phyloP scores from a whole-genome alignment of 2,329 filamentous ascomycete species.

The Anthostomella pinea region DNA sequence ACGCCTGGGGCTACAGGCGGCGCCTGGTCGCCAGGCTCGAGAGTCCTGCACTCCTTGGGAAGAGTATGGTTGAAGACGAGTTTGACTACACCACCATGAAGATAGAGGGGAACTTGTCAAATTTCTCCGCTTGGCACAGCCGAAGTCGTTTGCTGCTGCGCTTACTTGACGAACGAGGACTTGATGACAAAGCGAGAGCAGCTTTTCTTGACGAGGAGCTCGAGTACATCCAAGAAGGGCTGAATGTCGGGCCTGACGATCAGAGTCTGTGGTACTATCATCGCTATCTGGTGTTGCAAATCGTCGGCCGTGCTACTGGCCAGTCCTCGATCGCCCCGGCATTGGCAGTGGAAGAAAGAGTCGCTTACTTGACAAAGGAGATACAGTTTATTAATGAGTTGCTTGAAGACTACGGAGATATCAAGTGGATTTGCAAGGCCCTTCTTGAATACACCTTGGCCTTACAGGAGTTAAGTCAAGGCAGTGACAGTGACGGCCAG shows the following conservation, averaged over 20 bases:
- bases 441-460: conserved; percentile 70
- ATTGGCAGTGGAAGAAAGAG: conserved; percentile 59
- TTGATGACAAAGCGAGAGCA: conserved; percentile 60
- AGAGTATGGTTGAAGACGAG: conserved; percentile 72
- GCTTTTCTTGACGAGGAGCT: conserved; percentile 77
- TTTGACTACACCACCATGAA: conserved; percentile 89
- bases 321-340: conserved; percentile 61
- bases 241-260: conserved; percentile 89
- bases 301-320: conserved; percentile 48
- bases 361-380: conserved; percentile 65
- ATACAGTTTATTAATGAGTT: conserved; percentile 70
- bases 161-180: conserved; percentile 67
- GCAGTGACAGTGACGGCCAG: conserved; percentile 39
- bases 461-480: conserved; percentile 52
- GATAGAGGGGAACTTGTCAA: conserved; percentile 81
- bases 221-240: conserved; percentile 67
- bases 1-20: conserved; percentile 91
- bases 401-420: conserved; percentile 54
- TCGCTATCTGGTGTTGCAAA: conserved; percentile 75
- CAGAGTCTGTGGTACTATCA: conserved; percentile 98
- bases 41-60: conserved; percentile 46
- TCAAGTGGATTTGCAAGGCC: conserved; percentile 83
- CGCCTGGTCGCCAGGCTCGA: conserved; percentile 76
- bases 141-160: conserved; percentile 79
- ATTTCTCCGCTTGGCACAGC: conserved; percentile 97